Base-by-base conservation (phyloP, 202 grass and related monocot genomes). In the Digitaria exilis region DNA sequence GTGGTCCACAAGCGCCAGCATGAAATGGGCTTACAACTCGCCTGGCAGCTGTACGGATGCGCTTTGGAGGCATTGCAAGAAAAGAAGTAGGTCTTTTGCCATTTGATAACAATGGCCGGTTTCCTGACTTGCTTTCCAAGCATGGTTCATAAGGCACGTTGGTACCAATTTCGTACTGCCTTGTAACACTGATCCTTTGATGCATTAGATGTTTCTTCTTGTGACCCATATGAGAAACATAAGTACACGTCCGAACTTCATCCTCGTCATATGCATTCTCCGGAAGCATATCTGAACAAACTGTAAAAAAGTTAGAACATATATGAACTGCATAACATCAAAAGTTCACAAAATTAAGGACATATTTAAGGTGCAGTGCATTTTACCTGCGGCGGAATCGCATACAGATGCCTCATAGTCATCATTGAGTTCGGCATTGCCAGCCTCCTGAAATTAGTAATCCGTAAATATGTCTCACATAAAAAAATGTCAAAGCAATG, bases 231-330 rank as follows among this genome's bases (percentile, higher is more conserved):
- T 88, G 39, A 35, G 82, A 69, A 64, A 76, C 44, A 81, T 85
- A 91, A 76, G 87, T 83, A 57, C 79, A 79, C n/a, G 87, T 91
- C 75, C 89, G 90, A 18, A 86, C 93, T 90, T 95, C 93, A 85
- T 95, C 96, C 78, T 92, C 94, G 71, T 92, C 96, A 66, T 92
- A 95, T 49, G 69, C 80, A 90, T 89, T 93, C 19, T 91, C 91
- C 76, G 29, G 75, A 30, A 73, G 54, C 73, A 88, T 84, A 91
- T 88, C 96, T 98, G 82, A 75, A 85, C 39, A 81, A 85, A 85
- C 64, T 30, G 56, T 75, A 80, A 73, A 75, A 43, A 56, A 60
- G 65, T 75, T 70, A 78, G 44, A 30, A 84, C 9, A 7, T 26
- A 41, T 80, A 71, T 44, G 12, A 42, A 80, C 8, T 73, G 65